phyloP scores from a whole-genome alignment of 768 basidiomycete genomes.

The Daedalea quercina region DNA sequence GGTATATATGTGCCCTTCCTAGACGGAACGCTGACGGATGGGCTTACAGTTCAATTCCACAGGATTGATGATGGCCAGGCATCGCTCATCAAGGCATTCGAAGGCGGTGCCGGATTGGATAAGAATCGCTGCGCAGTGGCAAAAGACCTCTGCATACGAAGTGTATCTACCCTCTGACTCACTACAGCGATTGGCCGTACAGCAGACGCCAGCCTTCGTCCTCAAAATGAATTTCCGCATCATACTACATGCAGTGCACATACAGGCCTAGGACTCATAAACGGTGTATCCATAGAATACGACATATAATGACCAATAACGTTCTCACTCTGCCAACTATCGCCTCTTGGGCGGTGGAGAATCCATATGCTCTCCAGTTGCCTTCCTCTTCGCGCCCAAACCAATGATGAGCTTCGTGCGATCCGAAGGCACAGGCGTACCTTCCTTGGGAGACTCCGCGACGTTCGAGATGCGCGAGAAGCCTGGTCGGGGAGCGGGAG shows the following conservation, averaged over 20 bases:
- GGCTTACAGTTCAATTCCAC: background rate
- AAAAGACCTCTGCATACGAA: conserved; percentile 68
- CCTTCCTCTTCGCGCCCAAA: conserved; percentile 76
- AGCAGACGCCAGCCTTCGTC: too few relatives aligned
- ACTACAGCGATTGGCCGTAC: background rate
- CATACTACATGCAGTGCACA: conserved; percentile 9
- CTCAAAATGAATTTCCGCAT: background rate
- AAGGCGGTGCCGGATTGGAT: conserved; percentile 61
- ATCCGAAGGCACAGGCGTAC: conserved; percentile 56
- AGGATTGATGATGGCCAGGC: conserved; percentile 87
- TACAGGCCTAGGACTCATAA: conserved; percentile 9
- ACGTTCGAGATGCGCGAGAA: conserved; percentile 69
- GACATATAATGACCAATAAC: background rate
- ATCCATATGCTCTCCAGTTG: conserved; percentile 58
- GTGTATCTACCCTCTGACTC: conserved; percentile 56
- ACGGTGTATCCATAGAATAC: background rate
- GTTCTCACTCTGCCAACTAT: conserved; percentile 1
- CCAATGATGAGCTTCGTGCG: conserved; percentile 74
- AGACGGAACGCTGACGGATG: background rate
- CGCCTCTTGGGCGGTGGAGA: conserved; percentile 59
- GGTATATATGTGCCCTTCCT: conserved; percentile 38
- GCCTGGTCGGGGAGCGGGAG: conserved; percentile 64
- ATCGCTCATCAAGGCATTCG: conserved; percentile 70
- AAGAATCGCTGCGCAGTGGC: conserved; percentile 67
- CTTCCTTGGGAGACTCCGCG: conserved; percentile 37